Conservation (phyloP, 345 rosid genomes). For the Eucalyptus viminalis region DNA sequence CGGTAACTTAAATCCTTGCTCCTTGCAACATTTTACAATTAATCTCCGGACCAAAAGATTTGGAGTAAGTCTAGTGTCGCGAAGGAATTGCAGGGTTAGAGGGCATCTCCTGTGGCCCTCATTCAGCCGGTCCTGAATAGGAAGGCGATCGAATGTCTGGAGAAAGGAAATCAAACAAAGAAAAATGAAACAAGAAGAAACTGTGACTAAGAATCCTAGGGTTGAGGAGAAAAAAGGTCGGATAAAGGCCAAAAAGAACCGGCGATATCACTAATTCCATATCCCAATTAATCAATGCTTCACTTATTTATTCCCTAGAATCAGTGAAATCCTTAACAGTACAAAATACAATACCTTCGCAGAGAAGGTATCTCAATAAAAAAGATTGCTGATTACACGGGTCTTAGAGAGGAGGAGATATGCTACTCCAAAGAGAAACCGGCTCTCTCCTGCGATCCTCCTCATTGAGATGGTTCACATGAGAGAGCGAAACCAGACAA, state of each 20-base stretch:
- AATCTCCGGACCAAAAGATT: conserved; percentile 27
- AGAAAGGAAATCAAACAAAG: background rate
- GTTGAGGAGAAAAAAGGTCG: background rate
- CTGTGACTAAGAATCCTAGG: background rate
- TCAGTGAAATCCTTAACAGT: background rate
- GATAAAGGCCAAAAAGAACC: background rate
- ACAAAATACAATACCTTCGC: background rate
- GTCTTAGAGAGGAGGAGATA: background rate
- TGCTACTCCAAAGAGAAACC: background rate
- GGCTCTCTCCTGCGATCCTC: background rate
- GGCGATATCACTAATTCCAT: background rate
- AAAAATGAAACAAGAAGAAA: background rate
- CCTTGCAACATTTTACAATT: conserved; percentile 38
- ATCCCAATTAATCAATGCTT: background rate
- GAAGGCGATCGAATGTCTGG: conserved; percentile 46
- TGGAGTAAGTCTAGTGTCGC: conserved; percentile 23
- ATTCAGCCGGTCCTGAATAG: conserved; percentile 26
- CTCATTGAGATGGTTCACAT: background rate
- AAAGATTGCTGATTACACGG: background rate
- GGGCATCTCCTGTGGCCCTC: conserved; percentile 40
- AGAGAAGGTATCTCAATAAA: background rate
- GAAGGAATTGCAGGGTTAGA: conserved; percentile 19
- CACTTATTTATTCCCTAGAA: background rate
- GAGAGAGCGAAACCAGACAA: background rate
- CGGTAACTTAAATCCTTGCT: conserved; percentile 12